Evolutionary conservation across 345 rosid species (phyloP), one percentile per base, ranked within the genome.

Genomic region (Alliaria petiolata): DNA sequence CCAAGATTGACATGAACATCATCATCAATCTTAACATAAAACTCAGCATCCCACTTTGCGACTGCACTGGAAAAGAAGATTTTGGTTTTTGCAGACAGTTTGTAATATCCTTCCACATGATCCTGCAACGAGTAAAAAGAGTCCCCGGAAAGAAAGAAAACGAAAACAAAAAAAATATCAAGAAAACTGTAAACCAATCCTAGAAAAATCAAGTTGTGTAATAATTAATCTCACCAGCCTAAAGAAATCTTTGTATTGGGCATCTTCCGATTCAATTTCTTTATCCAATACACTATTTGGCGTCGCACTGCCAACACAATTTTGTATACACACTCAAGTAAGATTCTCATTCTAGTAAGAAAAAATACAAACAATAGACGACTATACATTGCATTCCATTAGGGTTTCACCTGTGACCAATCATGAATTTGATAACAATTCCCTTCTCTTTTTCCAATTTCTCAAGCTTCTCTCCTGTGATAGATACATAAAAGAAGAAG

Each of bases 1-100:
- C 99, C 99, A 70, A 95, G 83, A 83, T 95, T 95, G 65, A 95
- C 96, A 67, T 95, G 98, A 76, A 92, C 88, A 82, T 95, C 99
- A 80, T 95, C 99, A 80, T 95, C 99, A 81, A 92, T 89, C 82
- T 95, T 90, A 80, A 95, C 76, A 80, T 89, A 95, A 77, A 70
- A 95, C 16, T 92, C 97, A 62, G 98, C 93, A 81, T 95, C 96
- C 99, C 99, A 95, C 55, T 72, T 86, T 61, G 97, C 87, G 76
- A 90, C 96, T 7, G 97, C 98, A 19, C 89, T 87, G 3, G 97
- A 80, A 83, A 95, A 88, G 85, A 87, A 95, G 26, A 22, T 90
- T 81, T 95, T 95, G 43, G 99, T 92, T 84, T 95, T 95, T 39
- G 96, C 96, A 64, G 99, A 86, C 65, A 95, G 74, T 76, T 92